Evolutionary conservation across 2,329 filamentous ascomycete species (phyloP).

Genomic region (Torrubiella hemipterigena): DNA sequence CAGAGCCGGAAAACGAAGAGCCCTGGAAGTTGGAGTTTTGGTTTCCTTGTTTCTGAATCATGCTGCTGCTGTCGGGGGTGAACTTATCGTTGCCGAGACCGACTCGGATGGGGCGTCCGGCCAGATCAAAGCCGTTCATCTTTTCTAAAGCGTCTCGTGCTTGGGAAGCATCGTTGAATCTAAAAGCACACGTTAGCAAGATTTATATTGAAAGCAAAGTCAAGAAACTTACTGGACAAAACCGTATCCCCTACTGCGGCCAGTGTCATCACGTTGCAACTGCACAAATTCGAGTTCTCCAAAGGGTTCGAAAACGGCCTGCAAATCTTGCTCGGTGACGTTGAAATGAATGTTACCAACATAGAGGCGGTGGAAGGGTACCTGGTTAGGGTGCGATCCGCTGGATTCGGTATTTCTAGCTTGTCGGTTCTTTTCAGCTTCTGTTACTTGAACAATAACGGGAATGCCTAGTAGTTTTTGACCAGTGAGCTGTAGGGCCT

Average conservation of each 20-base stretch:
- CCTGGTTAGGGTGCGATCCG: slow-evolving; percentile 61
- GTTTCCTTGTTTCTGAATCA: slow-evolving; percentile 83
- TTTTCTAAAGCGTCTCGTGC: slow-evolving; percentile 93
- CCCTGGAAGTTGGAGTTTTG: slow-evolving; percentile 72
- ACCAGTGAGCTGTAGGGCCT: slow-evolving; percentile 94
- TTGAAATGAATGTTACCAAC: slow-evolving; percentile 99
- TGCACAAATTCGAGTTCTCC: slow-evolving; percentile 96
- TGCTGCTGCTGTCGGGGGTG: slow-evolving; percentile 90
- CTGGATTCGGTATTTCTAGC: slow-evolving; percentile 68
- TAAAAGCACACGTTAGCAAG: slow-evolving; percentile 21
- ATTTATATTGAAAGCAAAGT: not conserved
- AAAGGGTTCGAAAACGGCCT: slow-evolving; percentile 95
- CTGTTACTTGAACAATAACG: slow-evolving; percentile 95
- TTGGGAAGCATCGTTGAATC: slow-evolving; percentile 80
- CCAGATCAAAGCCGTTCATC: slow-evolving; percentile 99
- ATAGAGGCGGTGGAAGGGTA: slow-evolving; percentile 95
- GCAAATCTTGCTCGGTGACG: slow-evolving; percentile 89
- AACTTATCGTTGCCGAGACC: slow-evolving; percentile 99
- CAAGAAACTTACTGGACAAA: slow-evolving; percentile 79
- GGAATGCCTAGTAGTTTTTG: slow-evolving; percentile 98
- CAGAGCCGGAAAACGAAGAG: slow-evolving; percentile 82
- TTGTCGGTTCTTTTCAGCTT: slow-evolving; percentile 98
- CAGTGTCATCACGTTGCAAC: slow-evolving; percentile 88
- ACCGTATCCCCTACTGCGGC: slow-evolving; percentile 86
- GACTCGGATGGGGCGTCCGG: slow-evolving; percentile 92